Base-by-base conservation (phyloP, 2,329 filamentous ascomycete genomes). In the Pseudopithomyces chartarum region DNA sequence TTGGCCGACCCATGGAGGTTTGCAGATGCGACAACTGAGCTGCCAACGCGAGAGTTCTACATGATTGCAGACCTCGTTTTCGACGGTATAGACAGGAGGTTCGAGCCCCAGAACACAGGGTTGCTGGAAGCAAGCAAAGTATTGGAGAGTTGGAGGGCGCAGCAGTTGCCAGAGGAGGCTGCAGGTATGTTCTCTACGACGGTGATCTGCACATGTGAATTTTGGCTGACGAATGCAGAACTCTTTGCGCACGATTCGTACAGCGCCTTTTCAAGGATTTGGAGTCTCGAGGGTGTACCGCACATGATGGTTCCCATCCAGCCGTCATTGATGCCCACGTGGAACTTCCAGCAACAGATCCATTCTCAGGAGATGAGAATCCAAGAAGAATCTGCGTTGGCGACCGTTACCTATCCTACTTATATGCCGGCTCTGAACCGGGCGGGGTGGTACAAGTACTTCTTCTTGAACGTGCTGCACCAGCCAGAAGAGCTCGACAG, bases 341-440 rank as follows among this genome's bases (percentile, higher is more conserved):
- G 67, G 68, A 69, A 70, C 53, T 73, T 72, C 52, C 61, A 66
- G 44, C 61, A 59, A 38, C 63, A 66, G 39, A 56, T 64, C 23
- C 65, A 71, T 42, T 60, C 64, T 3, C 59, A 65, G 22, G 66
- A 68, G 12, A 48, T 71, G 19, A 64, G 60, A 44, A 59, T 74
- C 12, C 50, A 54, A 22, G 12, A 54, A 13, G 55, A 63, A 19
- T 46, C 55, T 8, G 55, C 60, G 1, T 52, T 62, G 17, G 47
- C 53, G 4, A 60, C 36, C 19, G 29, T 56, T 10, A 38, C 47
- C 0, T 66, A 67, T 45, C 50, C 69, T 12, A 55, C 59, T 6
- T 74, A 75, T 52, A 69, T 74, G 61, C 69, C 73, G 11, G 73
- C 71, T 5, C 60, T 75, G 34, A 75, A 73, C 33, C 69, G 71